Base-by-base conservation (phyloP, 441 rosid genomes). In the Gossypium lobatum region DNA sequence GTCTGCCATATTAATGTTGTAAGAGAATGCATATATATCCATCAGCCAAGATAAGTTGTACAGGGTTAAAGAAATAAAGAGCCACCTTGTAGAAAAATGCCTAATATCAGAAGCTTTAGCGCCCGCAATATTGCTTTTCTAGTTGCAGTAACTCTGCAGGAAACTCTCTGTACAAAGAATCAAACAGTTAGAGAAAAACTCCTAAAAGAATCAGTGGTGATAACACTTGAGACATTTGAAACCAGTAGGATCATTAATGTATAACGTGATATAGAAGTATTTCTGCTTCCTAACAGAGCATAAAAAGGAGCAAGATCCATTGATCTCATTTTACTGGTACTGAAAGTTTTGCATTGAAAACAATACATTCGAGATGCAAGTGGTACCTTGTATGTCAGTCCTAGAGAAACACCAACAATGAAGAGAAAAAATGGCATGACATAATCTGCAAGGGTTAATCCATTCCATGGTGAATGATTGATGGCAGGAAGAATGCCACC, bases 361-460 rank as follows among this genome's bases (percentile, higher is more conserved):
- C 7, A 28, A 70, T 21, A 46, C 10, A 75, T 26, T 64, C 37
- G 2, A 25, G 74, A 52, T 9, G n/a, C 39, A 72, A 57, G 59
- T 64, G 25, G 21, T 86, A 92, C 95, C 97, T 93, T 93, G 82
- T 83, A 91, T 1, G 88, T 80, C 48, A 93, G 89, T 53, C 82
- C 93, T 64, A 91, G 86, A 2, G 98, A 88, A 64, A 90, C 89
- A 39, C 98, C 98, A 69, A 90, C 97, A 45, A 93, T 89, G 79
- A 93, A 93, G 54, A 93, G 88, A 81, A 93, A 91, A 82, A 91
- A 91, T 16, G 98, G 96, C 98, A 93, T 93, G 73, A 93, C 94
- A 45, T 88, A 86, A 86, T 93, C 98, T 4, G 98, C 98, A 57
- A 93, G 82, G n/a, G 95, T 90, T 54, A 91, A 39, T 52, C 98